These are phyloP conservation scores for Eremothecium coryli DNA, from an alignment of 1,139 yeast species.

Conservation along the genomic window DNA sequence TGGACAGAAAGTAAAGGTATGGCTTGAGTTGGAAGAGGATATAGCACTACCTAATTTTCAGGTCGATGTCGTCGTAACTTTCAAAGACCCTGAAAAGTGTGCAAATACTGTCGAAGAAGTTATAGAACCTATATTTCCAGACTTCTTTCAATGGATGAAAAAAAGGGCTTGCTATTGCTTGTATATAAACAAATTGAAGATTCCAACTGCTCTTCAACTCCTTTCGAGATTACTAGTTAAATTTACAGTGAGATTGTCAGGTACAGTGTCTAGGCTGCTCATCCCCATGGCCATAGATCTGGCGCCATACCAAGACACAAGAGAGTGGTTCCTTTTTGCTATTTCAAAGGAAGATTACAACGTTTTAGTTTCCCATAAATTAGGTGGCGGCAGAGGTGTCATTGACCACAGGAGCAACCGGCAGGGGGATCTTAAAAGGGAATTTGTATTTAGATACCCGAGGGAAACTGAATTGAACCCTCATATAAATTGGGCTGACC, in stretches of 20 bases:
- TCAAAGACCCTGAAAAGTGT: not conserved
- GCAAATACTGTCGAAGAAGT: no score
- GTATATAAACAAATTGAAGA: not conserved
- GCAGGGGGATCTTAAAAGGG: not conserved
- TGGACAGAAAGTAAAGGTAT: not conserved
- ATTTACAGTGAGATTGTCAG: not conserved
- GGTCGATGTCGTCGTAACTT: not conserved
- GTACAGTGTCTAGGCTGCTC: no score
- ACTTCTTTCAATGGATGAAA: not conserved
- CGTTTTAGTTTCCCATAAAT: no score
- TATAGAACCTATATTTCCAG: not conserved
- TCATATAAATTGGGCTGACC: not conserved
- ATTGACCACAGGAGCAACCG: no score
- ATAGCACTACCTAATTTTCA: not conserved
- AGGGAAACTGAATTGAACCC: not conserved
- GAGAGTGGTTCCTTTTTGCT: not conserved
- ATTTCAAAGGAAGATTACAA: not conserved
- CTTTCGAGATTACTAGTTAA: not conserved
- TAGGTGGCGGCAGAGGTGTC: no score
- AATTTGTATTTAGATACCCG: not conserved
- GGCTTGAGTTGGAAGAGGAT: not conserved
- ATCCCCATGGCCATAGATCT: not conserved
- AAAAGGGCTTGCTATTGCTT: not conserved
- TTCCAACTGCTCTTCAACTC: not conserved
- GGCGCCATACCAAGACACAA: not conserved